Base-by-base conservation (phyloP, 2,329 filamentous ascomycete species). In the Botrytis fragariae region DNA sequence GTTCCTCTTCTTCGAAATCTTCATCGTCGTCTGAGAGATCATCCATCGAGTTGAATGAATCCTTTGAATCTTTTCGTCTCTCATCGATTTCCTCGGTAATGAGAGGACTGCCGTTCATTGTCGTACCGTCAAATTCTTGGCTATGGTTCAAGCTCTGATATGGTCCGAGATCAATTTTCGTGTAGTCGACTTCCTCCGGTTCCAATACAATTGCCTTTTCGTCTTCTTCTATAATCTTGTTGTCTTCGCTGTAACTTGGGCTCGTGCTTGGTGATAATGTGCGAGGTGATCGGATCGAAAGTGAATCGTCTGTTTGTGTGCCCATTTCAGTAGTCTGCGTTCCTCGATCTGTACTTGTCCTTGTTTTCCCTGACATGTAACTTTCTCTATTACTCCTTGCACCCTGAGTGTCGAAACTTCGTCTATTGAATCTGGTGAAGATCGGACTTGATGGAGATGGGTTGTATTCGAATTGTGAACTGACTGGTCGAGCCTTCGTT, bases 381-480 rank as follows among this genome's bases (percentile, higher is more conserved):
- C 93, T 97, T 76, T 89, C 91, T 71, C 91, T 86, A 78, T 92
- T 89, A 79, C 89, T 92, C 72, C 86, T 86, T 83, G 86, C 85
- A 25, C 84, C 81, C 67, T 84, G 85, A 16, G 91, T 92, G 75
- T 94, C 92, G 35, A 90, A 84, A 82, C 93, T 97, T 74, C 92
- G 81, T 84, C 90, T 82, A 81, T 84, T 82, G 75, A 86, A 87
- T 74, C 84, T 86, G 69, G 84, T 84, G 73, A 86, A 88, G n/a
- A 90, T 84, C 1, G 94, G 93, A 81, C 93, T 97, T 16, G 89
- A 89, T 1, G 93, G 92, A 70, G 87, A 89, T 4, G 93, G 92
- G 77, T 90, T 90, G 82, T 93, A 96, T 79, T 95, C 93, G 81
- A 98, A 97, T 77, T 92, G 89, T 73, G 91, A 93, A 84, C 91